Evolutionary conservation across 164 flowering plant species (phyloP), one percentile per base, ranked within the genome.

Genomic region (Cinnamomum micranthum): DNA sequence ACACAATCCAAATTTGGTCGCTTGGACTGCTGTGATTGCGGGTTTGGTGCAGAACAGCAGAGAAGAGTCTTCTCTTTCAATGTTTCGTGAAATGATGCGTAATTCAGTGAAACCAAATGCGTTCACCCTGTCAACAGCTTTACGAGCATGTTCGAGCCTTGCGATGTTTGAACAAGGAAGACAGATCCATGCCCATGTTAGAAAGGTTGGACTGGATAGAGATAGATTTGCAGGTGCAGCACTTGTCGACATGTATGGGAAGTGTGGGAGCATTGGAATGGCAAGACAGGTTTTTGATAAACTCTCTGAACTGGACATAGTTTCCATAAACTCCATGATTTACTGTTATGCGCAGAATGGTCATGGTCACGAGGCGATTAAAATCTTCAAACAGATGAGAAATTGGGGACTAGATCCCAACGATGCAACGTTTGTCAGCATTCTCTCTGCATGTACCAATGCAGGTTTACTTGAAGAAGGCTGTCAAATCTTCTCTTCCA

Each of bases 11-110:
- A 89, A 86, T 76, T 74, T 77, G 52, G 90, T 91, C 60, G 78
- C 86, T 15, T 89, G 93, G 92, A 88, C 91, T 28, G 85, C 92
- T 23, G 62, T 89, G 60, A 88, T 91, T 9, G 73, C 73, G 13
- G 92, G 87, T 51, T 81, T 82, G 65, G 84, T 83, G 69, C 88
- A 85, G 50, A 87, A 88, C 81, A 87, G 82, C 63, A 82, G 81
- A 79, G 89, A 83, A 75, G 85, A 86, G 73, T 66, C 68, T 65
- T 88, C 87, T 13, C 72, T 91, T 52, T 74, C 65, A 3, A 80
- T 74, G 73, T 88, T 84, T 33, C 71, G 82, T 20, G 50, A 71
- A 50, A 89, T 89, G 92, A 76, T 84, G 27, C 74, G 81, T 9
- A 69, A 50, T 68, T 81, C 86, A 47, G 24, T 84, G 47, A 64